Evolutionary conservation across 352 stramenopile species (phyloP).

Genomic region (Paralagenidium karlingii): DNA sequence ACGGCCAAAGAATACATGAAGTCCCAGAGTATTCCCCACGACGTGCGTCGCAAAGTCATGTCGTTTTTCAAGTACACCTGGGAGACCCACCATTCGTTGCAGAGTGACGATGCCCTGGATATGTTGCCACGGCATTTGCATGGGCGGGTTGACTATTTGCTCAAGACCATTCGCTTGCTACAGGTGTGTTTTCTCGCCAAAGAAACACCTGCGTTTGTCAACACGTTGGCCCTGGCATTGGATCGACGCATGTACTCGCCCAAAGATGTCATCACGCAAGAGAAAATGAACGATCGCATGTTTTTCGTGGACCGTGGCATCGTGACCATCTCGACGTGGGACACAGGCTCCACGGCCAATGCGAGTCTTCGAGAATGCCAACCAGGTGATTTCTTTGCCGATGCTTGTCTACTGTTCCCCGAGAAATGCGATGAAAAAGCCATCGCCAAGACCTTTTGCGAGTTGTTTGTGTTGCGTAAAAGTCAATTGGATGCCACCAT

Average conservation of each 20-base stretch:
- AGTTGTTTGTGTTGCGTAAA: slow-evolving; percentile 63
- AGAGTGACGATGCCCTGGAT: slow-evolving; percentile 43
- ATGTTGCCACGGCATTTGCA: slow-evolving; percentile 55
- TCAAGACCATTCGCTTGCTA: slow-evolving; percentile 46
- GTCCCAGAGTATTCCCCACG: slow-evolving; percentile 39
- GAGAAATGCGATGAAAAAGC: slow-evolving; percentile 62
- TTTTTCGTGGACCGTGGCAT: slow-evolving; percentile 58
- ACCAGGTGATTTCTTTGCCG: slow-evolving; percentile 52
- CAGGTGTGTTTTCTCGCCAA: slow-evolving; percentile 60
- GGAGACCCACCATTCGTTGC: slow-evolving; percentile 36
- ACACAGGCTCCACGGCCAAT: slow-evolving; percentile 14
- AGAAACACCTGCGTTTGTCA: slow-evolving; percentile 61
- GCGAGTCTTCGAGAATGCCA: slow-evolving; percentile 28
- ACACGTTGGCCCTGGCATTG: slow-evolving; percentile 32
- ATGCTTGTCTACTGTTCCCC: slow-evolving; percentile 34
- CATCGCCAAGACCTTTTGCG: slow-evolving; percentile 66
- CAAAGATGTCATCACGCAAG: slow-evolving; percentile 44
- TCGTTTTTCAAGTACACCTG: slow-evolving; percentile 50
- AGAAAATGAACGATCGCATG: slow-evolving; percentile 62
- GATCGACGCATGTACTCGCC: slow-evolving; percentile 41
- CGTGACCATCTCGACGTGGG: slow-evolving; percentile 30
- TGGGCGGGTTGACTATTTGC: slow-evolving; percentile 36
- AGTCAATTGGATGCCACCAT: slow-evolving; percentile 41
- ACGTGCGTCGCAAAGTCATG: slow-evolving; percentile 38
- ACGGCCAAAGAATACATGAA: slow-evolving; percentile 67